Base-by-base conservation (phyloP, 2,329 filamentous ascomycete species). In the Aurifilum marmelostoma region DNA sequence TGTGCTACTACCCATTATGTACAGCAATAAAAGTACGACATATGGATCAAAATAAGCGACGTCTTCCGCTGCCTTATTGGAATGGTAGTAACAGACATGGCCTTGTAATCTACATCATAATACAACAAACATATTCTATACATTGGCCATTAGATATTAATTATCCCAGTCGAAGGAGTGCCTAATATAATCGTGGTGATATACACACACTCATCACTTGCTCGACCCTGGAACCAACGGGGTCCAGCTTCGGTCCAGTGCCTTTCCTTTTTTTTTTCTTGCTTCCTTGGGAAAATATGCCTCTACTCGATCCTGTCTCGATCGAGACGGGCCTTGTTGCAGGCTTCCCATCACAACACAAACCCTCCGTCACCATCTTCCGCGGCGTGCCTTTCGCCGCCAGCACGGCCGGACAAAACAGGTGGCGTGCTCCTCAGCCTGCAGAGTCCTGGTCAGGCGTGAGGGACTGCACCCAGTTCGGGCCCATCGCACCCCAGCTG, bases 351-450 rank as follows among this genome's bases (percentile, higher is more conserved):
- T 61, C 59, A 9, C 3, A 61, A 39, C 59, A 61, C 34, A 61
- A 61, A 27, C 59, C 59, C 7, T 24, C 29, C 1, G 59, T 61
- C 59, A 61, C 75, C 0, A 79, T 82, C 5, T 82, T 75, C 66
- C 74, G 81, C 11, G 80, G 80, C 9, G 75, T 82, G 11, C 80
- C 80, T 0, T 82, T 77, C 67, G 80, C 80, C 27, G 77, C 77
- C 9, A 78, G 79, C 0, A 82, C 80, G 1, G 80, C 76, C 3
- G 80, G 79, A n/a, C 68, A 77, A 56, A 81, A 81, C 71, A 73
- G 79, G 75, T 79, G 76, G 75, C 73, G 73, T 16, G 59, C 74
- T n/a, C 78, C 78, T 60, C 76, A 77, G 61, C 68, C 73, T 4
- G 34, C 59, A 24, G 59, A 61, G 11, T 12, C 12, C 8, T 61